These are phyloP conservation scores for Triangularia setosa DNA, from an alignment of 2,329 filamentous ascomycete genomes.

Conservation along the genomic window DNA sequence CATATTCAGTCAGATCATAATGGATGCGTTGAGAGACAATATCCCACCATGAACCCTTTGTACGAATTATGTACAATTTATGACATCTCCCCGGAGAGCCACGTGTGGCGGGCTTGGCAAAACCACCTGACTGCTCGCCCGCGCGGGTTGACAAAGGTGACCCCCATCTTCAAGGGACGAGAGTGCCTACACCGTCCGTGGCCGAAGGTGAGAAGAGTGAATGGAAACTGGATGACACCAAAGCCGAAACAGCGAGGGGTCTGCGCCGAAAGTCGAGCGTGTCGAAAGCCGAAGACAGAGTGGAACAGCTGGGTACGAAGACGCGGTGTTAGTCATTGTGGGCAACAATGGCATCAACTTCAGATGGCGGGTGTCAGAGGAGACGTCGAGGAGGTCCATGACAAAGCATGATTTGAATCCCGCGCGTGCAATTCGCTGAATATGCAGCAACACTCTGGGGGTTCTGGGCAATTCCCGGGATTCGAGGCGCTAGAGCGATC, in stretches of 20 bases:
- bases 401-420: conserved; percentile 28
- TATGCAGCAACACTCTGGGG: conserved; percentile 19
- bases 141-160: not conserved
- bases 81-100: conserved; percentile 2
- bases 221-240: not conserved
- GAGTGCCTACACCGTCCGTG: not conserved
- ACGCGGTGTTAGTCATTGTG: conserved; percentile 2
- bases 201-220: not conserved
- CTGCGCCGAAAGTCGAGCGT: not conserved
- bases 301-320: not conserved
- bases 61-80: conserved; percentile 9
- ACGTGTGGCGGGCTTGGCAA: conserved; percentile 7
- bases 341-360: not conserved
- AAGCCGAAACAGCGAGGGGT: not conserved
- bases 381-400: conserved; percentile 11
- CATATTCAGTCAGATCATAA: not conserved
- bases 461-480: conserved; percentile 23
- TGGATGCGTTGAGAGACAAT: not conserved
- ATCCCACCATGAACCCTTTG: conserved; percentile 3
- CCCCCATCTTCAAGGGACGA: not conserved
- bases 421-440: conserved; percentile 24
- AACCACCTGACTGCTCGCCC: not conserved
- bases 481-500: conserved; percentile 31
- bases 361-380: not conserved
- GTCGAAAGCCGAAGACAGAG: not conserved